phyloP scores from a whole-genome alignment of 495 filamentous ascomycete genomes.

The Penicillium flavigenum region DNA sequence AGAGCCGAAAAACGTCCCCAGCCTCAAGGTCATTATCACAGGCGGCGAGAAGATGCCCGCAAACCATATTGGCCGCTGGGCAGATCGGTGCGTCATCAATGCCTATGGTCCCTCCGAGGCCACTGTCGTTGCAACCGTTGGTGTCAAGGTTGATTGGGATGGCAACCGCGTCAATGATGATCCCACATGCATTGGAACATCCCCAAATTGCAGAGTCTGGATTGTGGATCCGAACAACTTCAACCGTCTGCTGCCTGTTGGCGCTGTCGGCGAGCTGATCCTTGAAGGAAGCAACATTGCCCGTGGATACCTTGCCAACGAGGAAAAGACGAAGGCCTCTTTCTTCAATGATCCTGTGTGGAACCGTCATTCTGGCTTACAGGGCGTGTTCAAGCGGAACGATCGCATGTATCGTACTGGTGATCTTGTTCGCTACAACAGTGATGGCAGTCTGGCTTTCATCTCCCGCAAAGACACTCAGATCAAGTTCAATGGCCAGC shows the following conservation, averaged over 20 bases:
- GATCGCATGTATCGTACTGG: conserved; percentile 51
- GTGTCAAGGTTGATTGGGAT: conserved; percentile 37
- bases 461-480: conserved; percentile 63
- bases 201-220: conserved; percentile 50
- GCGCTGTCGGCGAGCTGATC: conserved; percentile 62
- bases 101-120: conserved; percentile 58
- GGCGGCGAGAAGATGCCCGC: conserved; percentile 58
- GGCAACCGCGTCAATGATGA: conserved; percentile 47
- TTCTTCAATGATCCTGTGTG: conserved; percentile 59
- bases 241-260: conserved; percentile 57
- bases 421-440: conserved; percentile 53
- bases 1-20: conserved; percentile 48
- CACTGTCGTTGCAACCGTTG: conserved; percentile 45
- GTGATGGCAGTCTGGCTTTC: conserved; percentile 50
- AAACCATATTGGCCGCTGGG: conserved; percentile 44
- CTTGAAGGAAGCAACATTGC: conserved; percentile 64
- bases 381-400: conserved; percentile 26
- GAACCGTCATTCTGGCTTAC: conserved; percentile 29
- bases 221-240: conserved; percentile 59
- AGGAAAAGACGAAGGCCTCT: conserved; percentile 52
- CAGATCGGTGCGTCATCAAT: conserved; percentile 46
- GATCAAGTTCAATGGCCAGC: conserved; percentile 64
- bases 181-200: conserved; percentile 40
- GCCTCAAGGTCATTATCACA: conserved; percentile 47
- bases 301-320: conserved; percentile 57